A percentile compares a stretch with the other conserved stretches of the same genome.
Evolutionary conservation across 2,329 filamentous ascomycete genomes (phyloP).

Genomic region (Aspergillus ochraceoroseus): DNA sequence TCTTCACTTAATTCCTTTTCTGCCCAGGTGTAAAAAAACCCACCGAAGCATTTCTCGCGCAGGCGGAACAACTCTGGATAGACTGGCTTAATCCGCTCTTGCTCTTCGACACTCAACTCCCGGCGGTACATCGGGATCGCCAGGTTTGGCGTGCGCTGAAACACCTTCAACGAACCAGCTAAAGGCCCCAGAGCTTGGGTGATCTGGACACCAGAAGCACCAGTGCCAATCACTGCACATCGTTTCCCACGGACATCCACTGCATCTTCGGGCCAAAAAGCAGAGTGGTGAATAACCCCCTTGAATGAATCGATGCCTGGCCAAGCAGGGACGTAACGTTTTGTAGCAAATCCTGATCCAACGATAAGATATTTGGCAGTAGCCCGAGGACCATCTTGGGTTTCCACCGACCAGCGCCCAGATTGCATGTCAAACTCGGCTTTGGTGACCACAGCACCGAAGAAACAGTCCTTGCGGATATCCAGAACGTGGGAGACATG

Average conservation of each 20-base stretch:
- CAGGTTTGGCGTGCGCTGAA: conserved; percentile 64
- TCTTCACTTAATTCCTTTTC: conserved; percentile 53
- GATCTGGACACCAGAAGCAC: conserved; percentile 53
- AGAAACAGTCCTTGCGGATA: conserved; percentile 45
- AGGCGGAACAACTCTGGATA: conserved; percentile 50
- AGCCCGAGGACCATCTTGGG: conserved; percentile 38
- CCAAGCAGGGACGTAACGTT: conserved; percentile 41
- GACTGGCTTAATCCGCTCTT: conserved; percentile 30
- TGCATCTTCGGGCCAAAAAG: conserved; percentile 48
- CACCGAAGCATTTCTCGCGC: conserved; percentile 51
- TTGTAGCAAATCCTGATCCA: conserved; percentile 45
- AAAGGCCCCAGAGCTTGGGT: conserved; percentile 54
- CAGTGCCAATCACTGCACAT: conserved; percentile 53
- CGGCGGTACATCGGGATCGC: conserved; percentile 45
- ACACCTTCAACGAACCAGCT: conserved; percentile 47
- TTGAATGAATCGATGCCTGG: conserved; percentile 44
- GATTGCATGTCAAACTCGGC: conserved; percentile 39
- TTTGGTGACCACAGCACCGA: conserved; percentile 41
- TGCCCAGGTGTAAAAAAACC: conserved; percentile 50
- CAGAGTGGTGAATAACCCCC: conserved; percentile 52
- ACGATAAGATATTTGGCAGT: conserved; percentile 44
- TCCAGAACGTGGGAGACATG: conserved; percentile 44
- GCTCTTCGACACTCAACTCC: not conserved
- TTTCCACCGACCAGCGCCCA: conserved; percentile 44
- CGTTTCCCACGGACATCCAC: conserved; percentile 47